phyloP scores from a whole-genome alignment of 2,329 filamentous ascomycete species.

The Ophiostoma triangulosporum region DNA sequence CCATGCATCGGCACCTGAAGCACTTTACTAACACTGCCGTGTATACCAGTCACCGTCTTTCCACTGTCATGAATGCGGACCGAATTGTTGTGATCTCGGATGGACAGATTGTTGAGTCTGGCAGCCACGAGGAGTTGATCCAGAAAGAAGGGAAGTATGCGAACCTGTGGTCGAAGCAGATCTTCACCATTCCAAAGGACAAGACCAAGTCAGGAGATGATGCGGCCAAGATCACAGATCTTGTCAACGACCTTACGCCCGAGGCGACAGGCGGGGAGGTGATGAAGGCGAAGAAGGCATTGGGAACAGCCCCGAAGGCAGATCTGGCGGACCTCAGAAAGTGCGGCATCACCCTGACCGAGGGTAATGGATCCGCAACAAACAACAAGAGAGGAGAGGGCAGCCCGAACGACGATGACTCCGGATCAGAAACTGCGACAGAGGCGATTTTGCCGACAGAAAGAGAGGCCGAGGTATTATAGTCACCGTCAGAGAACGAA shows the following conservation, averaged over 20 bases:
- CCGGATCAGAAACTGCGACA: conserved; percentile 2
- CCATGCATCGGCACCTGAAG: neutral
- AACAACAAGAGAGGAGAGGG: neutral
- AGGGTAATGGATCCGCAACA: neutral
- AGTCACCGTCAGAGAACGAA: conserved; percentile 23
- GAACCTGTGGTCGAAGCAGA: conserved; percentile 51
- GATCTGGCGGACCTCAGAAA: neutral
- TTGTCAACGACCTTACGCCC: conserved; percentile 25
- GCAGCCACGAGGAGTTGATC: conserved; percentile 46
- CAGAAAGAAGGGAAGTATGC: conserved; percentile 46
- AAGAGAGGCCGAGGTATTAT: conserved; percentile 37
- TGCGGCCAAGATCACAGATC: conserved; percentile 15
- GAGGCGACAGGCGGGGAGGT: conserved; percentile 24
- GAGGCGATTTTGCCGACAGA: conserved; percentile 22
- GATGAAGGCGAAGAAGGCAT: conserved; percentile 20
- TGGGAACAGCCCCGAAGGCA: neutral
- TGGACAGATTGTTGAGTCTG: conserved; percentile 50
- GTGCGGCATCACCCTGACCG: neutral
- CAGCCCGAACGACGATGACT: conserved; percentile 16
- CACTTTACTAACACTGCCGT: neutral
- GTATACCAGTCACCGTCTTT: conserved; percentile 44
- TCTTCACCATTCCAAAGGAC: conserved; percentile 34
- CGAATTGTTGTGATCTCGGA: conserved; percentile 51
- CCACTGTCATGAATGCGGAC: conserved; percentile 58
- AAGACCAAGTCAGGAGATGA: conserved; percentile 15